These are phyloP conservation scores for Plantago lanceolata DNA, from an alignment of 305 asterid genomes.

Conservation along the genomic window DNA sequence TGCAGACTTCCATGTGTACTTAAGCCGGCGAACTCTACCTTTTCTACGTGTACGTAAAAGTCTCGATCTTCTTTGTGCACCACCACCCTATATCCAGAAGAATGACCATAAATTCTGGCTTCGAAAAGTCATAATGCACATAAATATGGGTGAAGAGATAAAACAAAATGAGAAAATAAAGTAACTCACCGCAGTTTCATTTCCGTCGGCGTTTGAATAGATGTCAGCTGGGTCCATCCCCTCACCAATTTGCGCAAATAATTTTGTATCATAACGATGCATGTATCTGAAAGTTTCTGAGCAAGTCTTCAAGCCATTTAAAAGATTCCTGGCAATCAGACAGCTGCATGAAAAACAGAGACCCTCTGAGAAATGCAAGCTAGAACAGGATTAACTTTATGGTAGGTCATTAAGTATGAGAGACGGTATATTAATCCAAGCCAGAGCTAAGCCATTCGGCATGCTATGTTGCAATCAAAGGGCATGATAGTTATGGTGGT, in stretches of 20 bases:
- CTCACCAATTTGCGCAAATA: slow-evolving; percentile 42
- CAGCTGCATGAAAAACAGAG: slow-evolving; percentile 63
- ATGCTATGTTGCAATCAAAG: no score
- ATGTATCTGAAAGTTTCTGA: slow-evolving; percentile 71
- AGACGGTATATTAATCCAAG: no score
- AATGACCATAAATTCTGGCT: slow-evolving; percentile 22
- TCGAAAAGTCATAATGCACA: slow-evolving; percentile 23
- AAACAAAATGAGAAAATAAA: not conserved
- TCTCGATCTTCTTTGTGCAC: slow-evolving; percentile 79
- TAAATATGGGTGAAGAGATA: slow-evolving; percentile 18
- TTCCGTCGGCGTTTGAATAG: slow-evolving; percentile 59
- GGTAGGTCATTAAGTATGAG: no score
- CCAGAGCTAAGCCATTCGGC: no score
- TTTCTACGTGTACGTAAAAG: slow-evolving; percentile 79
- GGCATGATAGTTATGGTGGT: no score
- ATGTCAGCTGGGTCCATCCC: slow-evolving; percentile 48
- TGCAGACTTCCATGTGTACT: slow-evolving; percentile 90
- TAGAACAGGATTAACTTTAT: not conserved
- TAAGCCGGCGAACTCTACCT: slow-evolving; percentile 87
- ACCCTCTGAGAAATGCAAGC: slow-evolving; percentile 18
- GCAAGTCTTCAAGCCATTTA: slow-evolving; percentile 87
- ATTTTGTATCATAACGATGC: slow-evolving; percentile 62
- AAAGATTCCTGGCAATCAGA: slow-evolving; percentile 85
- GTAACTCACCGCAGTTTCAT: slow-evolving; percentile 56
- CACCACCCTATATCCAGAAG: slow-evolving; percentile 55